Evolutionary conservation across 2,329 filamentous ascomycete species (phyloP).

Genomic region (Sordariomycetes sp.): DNA sequence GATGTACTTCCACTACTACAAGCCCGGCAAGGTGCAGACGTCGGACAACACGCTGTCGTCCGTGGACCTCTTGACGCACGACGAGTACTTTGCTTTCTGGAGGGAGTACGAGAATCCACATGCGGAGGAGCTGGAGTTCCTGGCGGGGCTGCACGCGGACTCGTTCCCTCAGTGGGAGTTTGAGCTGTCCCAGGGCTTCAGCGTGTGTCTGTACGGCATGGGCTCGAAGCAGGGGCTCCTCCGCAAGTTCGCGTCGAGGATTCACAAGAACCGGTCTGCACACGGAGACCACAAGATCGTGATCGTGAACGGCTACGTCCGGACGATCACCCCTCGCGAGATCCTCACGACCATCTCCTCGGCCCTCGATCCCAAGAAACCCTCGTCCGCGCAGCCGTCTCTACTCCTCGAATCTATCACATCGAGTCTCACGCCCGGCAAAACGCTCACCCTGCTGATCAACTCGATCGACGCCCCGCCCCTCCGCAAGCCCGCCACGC

Average conservation of each 20-base stretch:
- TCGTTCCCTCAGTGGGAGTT: conserved; percentile 90
- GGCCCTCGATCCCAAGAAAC: conserved; percentile 43
- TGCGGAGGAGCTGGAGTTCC: conserved; percentile 54
- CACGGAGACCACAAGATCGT: conserved; percentile 46
- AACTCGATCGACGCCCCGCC: conserved; percentile 78
- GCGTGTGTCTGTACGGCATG: conserved; percentile 83
- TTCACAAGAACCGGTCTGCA: conserved; percentile 25
- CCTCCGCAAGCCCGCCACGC: conserved; percentile 59
- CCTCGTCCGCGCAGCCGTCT: conserved; percentile 50
- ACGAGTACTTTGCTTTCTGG: conserved; percentile 71
- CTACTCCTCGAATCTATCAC: conserved; percentile 60
- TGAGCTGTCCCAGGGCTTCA: conserved; percentile 78
- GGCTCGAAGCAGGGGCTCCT: conserved; percentile 77
- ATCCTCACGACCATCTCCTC: conserved; percentile 58
- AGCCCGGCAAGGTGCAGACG: conserved; percentile 69
- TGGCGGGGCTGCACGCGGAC: conserved; percentile 65
- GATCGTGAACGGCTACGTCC: conserved; percentile 76
- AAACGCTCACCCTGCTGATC: conserved; percentile 56
- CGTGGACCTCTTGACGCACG: conserved; percentile 70
- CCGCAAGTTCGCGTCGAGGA: conserved; percentile 63
- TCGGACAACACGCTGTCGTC: conserved; percentile 76
- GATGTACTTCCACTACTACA: conserved; percentile 87
- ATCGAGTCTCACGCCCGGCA: conserved; percentile 41
- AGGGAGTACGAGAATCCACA: conserved; percentile 59
- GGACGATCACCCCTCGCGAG: conserved; percentile 55